Evolutionary conservation across 441 rosid species (phyloP), one percentile per base, ranked within the genome.

Genomic region (Breynia disticha): DNA sequence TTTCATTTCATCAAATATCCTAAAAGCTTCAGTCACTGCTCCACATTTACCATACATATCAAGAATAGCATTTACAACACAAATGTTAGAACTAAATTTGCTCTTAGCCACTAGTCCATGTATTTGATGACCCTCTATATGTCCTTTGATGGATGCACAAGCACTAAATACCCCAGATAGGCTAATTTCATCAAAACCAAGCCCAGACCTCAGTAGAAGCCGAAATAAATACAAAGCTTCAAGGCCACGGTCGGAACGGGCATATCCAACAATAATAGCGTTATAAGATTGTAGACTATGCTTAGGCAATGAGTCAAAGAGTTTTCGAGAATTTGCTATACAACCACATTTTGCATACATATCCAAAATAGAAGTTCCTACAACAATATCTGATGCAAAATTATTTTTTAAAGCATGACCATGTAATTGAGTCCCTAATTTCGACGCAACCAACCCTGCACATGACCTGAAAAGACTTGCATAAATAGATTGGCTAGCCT

Each of bases 41-140:
- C 83, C 76, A 56, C 95, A 82, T 80, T 86, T 91, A 63, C 95
- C 98, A 44, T 81, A 86, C 98, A 91, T 88, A 72, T 86, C 97
- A 41, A 91, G 68, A 24, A 83, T 74, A 39, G 98, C 87, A 75
- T 88, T 88, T 59, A 83, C 74, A 24, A 86, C 98, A 52, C 94
- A 82, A 47, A 81, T 64, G 56, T 76, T 74, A 52, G 63, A 52
- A 5, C 43, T 42, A 37, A 76, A 72, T 47, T 63, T 68, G 63
- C 79, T 80, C 73, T 91, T 87, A 38, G 77, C 56, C 4, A 87
- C 79, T 48, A 91, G 62, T 5, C 79, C 76, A 58, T 91, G 90
- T 37, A 82, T n/a, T 67, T 87, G 98, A 68, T 67, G 71, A 62
- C 95, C 98, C 62, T 78, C 86, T 35, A 71, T 46, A 71, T 65